Evolutionary conservation across 352 stramenopile genomes (phyloP), one percentile per base, ranked within the genome.

Genomic region (Salisapilia sapeloensis): DNA sequence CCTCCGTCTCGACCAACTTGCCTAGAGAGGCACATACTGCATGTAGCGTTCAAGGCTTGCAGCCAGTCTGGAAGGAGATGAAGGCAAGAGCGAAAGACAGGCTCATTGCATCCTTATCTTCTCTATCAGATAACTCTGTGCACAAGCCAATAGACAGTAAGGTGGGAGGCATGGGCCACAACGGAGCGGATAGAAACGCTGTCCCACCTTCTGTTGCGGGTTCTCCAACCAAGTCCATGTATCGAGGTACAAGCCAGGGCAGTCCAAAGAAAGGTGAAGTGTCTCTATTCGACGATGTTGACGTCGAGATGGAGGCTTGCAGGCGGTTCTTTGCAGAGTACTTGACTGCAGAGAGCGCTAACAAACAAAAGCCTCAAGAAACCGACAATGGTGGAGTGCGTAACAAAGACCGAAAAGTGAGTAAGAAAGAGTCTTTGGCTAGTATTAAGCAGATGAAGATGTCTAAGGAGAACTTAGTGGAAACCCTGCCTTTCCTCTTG

Each of bases 311-410:
- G 11, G 77, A 91, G 53, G 77, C 77, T 1, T 85, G 64, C 24
- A 57, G 86, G 2, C 53, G 94, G 40, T 75, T 92, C 24, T 96
- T 95, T 29, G 60, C 84, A 1, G 66, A 83, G 15, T 78, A 92
- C 22, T 50, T 96, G 62, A 81, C 21, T 26, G 33, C 4, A 62
- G 53, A 29, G 65, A 50, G 27, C 39, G 46, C n/a, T 39, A 49
- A 25, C 29, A 43, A 4, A 20, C 22, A 39, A 14, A 24, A 12
- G 38, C 19, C 4, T 16, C 37, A 24, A 23, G 12, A 39, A 43
- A 43, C 11, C n/a, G n/a, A n/a, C n/a, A n/a, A n/a, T n/a, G 37
- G 11, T 15, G 15, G 15, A 27, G 19, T 6, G 13, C 10, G 19
- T 46, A 24, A 31, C 35, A 0, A 42, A 57, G 12, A 31, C 28